Percentiles rank a stretch among this genome's conserved stretches.
phyloP scores from a whole-genome alignment of 2,329 filamentous ascomycete species.

The Trichoderma endophyticum region DNA sequence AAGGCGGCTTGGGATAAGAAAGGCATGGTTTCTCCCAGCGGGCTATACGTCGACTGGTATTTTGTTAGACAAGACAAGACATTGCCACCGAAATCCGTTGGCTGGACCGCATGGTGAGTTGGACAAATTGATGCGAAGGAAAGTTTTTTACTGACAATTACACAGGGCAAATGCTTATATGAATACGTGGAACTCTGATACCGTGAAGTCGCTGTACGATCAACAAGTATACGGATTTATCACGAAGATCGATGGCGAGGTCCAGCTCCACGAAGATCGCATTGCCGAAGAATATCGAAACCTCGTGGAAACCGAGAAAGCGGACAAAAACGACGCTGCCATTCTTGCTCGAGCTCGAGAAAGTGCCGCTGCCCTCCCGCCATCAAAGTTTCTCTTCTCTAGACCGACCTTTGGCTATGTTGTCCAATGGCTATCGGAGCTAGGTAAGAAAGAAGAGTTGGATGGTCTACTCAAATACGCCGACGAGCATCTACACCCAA shows the following conservation, averaged over 20 bases:
- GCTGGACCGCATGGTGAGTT: constrained; percentile 5
- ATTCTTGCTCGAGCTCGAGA: constrained; percentile 8
- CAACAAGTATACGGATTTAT: constrained; percentile 29
- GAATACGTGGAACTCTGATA: constrained; percentile 36
- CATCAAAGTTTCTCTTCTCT: neutral
- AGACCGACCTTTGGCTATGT: constrained; percentile 28
- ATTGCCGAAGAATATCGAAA: constrained; percentile 27
- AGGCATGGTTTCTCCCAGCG: constrained; percentile 25
- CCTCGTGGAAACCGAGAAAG: constrained; percentile 15
- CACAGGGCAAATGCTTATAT: constrained; percentile 33
- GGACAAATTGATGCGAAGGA: too few species aligned
- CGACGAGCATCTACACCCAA: constrained; percentile 28
- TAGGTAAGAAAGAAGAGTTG: constrained; percentile 24
- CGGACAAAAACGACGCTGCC: constrained; percentile 19
- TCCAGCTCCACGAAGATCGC: constrained; percentile 24
- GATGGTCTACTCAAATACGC: constrained; percentile 28
- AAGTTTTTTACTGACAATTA: neutral
- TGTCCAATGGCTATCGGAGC: constrained; percentile 34
- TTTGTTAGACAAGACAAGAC: constrained; percentile 7
- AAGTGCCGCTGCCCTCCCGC: constrained; percentile 17
- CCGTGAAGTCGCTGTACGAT: constrained; percentile 28
- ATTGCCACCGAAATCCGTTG: neutral
- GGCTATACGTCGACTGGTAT: constrained; percentile 26
- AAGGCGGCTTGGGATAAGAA: constrained; percentile 33
- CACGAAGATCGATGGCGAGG: constrained; percentile 24